phyloP scores from a whole-genome alignment of 2,329 filamentous ascomycete species.

The Aspergillus arachidicola region DNA sequence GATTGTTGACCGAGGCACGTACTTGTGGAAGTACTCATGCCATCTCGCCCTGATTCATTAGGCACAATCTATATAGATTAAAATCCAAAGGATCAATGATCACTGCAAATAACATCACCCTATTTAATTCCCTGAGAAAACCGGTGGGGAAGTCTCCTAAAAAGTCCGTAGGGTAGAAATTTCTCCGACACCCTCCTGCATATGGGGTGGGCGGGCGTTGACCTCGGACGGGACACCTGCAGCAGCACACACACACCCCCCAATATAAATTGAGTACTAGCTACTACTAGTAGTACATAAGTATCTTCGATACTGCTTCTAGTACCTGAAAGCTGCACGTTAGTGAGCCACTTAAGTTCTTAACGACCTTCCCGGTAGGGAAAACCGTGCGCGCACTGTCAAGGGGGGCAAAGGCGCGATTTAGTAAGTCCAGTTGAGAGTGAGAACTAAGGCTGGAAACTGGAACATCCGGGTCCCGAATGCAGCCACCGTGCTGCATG shows the following conservation, averaged over 20 bases:
- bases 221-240: background rate
- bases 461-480: background rate
- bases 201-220: background rate
- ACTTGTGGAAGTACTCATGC: background rate
- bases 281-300: background rate
- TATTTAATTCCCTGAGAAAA: background rate
- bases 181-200: background rate
- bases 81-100: background rate
- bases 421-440: no score
- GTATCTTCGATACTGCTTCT: background rate
- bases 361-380: background rate
- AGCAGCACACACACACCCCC: background rate
- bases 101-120: background rate
- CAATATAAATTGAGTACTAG: background rate
- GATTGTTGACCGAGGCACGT: background rate
- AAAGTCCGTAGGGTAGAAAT: background rate
- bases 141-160: background rate
- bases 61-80: background rate
- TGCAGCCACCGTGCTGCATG: background rate
- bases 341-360: background rate
- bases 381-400: background rate
- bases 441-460: no score
- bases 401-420: background rate
- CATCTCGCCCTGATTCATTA: background rate
- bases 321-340: background rate